A percentile compares a stretch with the other conserved stretches of the same genome.
Evolutionary conservation across 2,329 filamentous ascomycete genomes (phyloP).

Genomic region (Hypoxylon sp.): DNA sequence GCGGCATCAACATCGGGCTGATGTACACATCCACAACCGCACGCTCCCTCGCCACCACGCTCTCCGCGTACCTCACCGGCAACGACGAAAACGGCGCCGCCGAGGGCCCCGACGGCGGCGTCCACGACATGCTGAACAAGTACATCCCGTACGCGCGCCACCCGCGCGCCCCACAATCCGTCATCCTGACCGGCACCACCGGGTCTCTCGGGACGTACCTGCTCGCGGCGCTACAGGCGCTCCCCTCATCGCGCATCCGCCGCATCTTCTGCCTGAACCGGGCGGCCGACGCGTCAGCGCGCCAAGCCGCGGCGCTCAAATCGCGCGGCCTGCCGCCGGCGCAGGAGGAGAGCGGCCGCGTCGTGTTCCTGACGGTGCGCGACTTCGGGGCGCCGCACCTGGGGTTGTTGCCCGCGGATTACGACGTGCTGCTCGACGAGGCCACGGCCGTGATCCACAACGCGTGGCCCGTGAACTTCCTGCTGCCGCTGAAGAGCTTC

Average conservation of each 20-base stretch:
- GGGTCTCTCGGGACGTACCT: conserved; percentile 41
- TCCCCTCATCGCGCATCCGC: conserved; percentile 19
- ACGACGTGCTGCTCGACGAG: conserved; percentile 36
- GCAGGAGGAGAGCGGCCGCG: conserved; percentile 33
- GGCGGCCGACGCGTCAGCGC: conserved; percentile 27
- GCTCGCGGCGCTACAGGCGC: conserved; percentile 33
- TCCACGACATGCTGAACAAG: conserved; percentile 33
- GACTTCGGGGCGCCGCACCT: conserved; percentile 43
- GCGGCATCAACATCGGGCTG: conserved; percentile 33
- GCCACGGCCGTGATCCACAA: conserved; percentile 49
- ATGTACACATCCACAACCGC: conserved; percentile 39
- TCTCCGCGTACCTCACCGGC: conserved; percentile 31
- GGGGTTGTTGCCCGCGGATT: conserved; percentile 38
- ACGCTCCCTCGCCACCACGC: conserved; percentile 16
- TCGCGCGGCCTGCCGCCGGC: conserved; percentile 34
- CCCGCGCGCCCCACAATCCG: conserved; percentile 21
- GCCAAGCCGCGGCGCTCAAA: conserved; percentile 34
- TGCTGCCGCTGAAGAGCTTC: conserved; percentile 46
- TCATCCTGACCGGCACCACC: conserved; percentile 39
- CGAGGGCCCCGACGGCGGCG: conserved; percentile 28
- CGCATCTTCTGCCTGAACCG: conserved; percentile 44
- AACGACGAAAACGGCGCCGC: background rate
- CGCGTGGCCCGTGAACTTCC: conserved; percentile 50
- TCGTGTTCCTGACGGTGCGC: conserved; percentile 42
- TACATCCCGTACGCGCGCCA: conserved; percentile 18